Percentiles rank a stretch among this genome's conserved stretches.
Conservation (phyloP, 306 rosid species). For the Dryas alaskensis region DNA sequence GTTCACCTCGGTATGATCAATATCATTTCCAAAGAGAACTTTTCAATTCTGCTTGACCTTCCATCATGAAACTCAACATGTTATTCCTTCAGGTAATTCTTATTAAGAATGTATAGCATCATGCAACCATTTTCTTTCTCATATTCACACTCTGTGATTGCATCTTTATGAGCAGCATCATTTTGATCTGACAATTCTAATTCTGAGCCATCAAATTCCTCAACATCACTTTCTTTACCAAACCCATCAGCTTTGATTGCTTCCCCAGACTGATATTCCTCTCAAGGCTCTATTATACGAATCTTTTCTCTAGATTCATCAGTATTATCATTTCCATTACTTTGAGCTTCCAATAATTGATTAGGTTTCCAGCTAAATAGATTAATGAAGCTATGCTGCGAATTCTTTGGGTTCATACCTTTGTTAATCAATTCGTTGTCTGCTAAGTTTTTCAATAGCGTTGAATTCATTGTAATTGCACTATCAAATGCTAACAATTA, state of each 20-base stretch:
- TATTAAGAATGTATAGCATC: constrained; percentile 13
- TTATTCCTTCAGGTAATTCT: constrained; percentile 49
- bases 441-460: too few species aligned
- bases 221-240: constrained; percentile 36
- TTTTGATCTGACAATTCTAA: constrained; percentile 52
- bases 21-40: constrained; percentile 59
- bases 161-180: constrained; percentile 28
- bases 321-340: constrained; percentile 23
- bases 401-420: constrained; percentile 50
- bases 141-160: constrained; percentile 2
- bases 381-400: constrained; percentile 54
- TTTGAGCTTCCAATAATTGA: constrained; percentile 33
- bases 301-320: constrained; percentile 34
- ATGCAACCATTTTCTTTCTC: not conserved
- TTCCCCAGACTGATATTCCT: constrained; percentile 32
- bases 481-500: too few species aligned
- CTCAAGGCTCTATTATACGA: constrained; percentile 28
- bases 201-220: constrained; percentile 37
- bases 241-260: constrained; percentile 31
- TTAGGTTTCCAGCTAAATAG: constrained; percentile 50
- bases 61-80: constrained; percentile 70
- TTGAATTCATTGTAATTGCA: too few species aligned
- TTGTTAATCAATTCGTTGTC: too few species aligned
- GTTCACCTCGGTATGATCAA: constrained; percentile 52
- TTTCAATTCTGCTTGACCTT: constrained; percentile 71